Percentiles rank a stretch among this genome's conserved stretches.
Evolutionary conservation across 495 filamentous ascomycete genomes (phyloP).

Genomic region (Xylaria nigripes): DNA sequence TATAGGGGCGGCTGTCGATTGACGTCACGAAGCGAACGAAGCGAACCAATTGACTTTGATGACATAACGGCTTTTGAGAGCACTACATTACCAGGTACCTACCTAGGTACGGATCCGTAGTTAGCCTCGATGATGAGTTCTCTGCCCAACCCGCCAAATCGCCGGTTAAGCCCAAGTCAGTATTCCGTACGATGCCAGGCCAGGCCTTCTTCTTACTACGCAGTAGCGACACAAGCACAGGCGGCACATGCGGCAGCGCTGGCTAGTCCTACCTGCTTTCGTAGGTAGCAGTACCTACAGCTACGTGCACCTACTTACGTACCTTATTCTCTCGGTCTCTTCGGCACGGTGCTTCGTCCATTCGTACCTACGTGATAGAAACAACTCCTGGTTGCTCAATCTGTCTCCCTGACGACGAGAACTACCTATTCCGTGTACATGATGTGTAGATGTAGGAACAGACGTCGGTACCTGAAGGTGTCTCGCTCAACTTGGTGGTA

Average conservation of each 20-base stretch:
- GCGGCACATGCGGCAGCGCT: not conserved
- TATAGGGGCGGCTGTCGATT: not conserved
- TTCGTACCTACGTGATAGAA: too few species aligned
- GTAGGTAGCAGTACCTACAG: not conserved
- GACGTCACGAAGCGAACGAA: not conserved
- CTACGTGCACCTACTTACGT: too few species aligned
- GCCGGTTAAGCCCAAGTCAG: not conserved
- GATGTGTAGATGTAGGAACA: too few species aligned
- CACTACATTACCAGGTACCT: not conserved
- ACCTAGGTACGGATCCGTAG: not conserved
- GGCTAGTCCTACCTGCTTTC: not conserved
- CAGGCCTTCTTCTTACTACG: not conserved
- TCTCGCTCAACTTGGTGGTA: not conserved
- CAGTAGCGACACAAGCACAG: not conserved
- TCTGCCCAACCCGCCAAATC: not conserved
- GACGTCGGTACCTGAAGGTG: not conserved
- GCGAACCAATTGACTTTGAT: not conserved
- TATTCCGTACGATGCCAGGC: not conserved
- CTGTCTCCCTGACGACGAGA: not conserved
- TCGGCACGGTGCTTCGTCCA: too few species aligned
- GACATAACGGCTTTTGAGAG: not conserved
- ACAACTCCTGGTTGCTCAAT: not conserved
- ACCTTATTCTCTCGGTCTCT: too few species aligned
- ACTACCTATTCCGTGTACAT: not conserved
- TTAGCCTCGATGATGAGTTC: not conserved